Evolutionary conservation across 106 monocot species (phyloP).

Genomic region (Agapanthus africanus): DNA sequence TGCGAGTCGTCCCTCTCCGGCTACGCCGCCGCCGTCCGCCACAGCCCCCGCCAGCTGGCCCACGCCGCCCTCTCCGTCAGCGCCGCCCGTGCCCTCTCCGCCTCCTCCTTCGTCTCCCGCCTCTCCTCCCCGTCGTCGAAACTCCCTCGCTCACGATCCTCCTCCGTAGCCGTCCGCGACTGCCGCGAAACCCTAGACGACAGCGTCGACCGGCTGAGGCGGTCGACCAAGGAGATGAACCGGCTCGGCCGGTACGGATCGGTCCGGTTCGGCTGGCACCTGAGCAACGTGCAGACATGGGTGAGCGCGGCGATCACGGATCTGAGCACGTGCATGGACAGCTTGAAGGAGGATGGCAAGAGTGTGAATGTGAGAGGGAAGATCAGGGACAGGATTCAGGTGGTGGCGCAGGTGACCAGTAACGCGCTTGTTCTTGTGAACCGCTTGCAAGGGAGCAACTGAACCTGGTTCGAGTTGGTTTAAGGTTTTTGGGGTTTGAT

Average conservation of each 20-base stretch:
- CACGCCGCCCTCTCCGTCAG: conserved; percentile 26
- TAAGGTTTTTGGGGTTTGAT: no score
- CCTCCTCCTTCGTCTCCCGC: conserved; percentile 26
- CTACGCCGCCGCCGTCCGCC: conserved; percentile 1
- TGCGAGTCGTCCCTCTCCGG: background rate
- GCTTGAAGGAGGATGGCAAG: conserved; percentile 12
- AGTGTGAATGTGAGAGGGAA: conserved; percentile 5
- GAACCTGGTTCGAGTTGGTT: no score
- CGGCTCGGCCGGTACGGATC: conserved; percentile 23
- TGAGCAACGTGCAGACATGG: no score
- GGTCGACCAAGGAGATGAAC: conserved; percentile 26
- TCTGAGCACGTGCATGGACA: conserved; percentile 33
- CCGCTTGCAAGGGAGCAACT: conserved; percentile 13
- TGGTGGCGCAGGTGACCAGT: conserved; percentile 22
- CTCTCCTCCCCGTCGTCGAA: conserved; percentile 7
- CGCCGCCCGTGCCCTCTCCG: conserved; percentile 17
- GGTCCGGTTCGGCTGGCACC: conserved; percentile 17
- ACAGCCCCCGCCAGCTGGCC: conserved; percentile 23
- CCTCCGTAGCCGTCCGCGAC: conserved; percentile 26
- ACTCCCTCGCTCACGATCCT: background rate
- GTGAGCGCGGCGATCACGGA: conserved; percentile 53
- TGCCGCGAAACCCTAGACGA: conserved; percentile 31
- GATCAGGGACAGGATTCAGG: conserved; percentile 10
- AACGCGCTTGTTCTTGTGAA: conserved; percentile 37
- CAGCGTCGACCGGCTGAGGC: conserved; percentile 28